Evolutionary conservation across 345 rosid genomes (phyloP).

Genomic region (Syzygium jambos): DNA sequence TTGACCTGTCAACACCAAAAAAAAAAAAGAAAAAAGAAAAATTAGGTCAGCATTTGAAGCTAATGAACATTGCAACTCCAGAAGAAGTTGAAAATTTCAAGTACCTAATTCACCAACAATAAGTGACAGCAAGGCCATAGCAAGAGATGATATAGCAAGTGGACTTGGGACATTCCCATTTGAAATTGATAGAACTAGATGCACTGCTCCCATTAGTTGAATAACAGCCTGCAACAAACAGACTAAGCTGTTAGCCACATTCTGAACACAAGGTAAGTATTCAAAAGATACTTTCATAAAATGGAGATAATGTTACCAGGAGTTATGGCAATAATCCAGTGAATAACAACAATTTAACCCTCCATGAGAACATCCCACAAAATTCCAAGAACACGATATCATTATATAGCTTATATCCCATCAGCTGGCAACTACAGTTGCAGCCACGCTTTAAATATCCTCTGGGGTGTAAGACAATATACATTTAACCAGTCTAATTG

Average conservation of each 20-base stretch:
- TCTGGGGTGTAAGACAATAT: not conserved
- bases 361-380: not conserved
- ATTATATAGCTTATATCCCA: not conserved
- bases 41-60: not conserved
- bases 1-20: slow-evolving; percentile 27
- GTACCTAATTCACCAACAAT: slow-evolving; percentile 57
- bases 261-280: not conserved
- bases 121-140: slow-evolving; percentile 31
- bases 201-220: slow-evolving; percentile 22
- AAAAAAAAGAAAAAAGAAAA: not conserved
- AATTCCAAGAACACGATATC: not conserved
- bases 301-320: not conserved
- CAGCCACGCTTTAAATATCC: not conserved
- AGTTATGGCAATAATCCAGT: not conserved
- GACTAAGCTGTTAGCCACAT: not conserved
- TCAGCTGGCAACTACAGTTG: not conserved
- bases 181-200: slow-evolving; percentile 11
- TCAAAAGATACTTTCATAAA: not conserved
- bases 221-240: slow-evolving; percentile 29
- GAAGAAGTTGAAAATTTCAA: not conserved
- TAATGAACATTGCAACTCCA: not conserved
- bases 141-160: slow-evolving; percentile 27
- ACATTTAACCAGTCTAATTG: not conserved
- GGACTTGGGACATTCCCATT: not conserved
- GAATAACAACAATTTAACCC: not conserved